Base-by-base conservation (phyloP, 2,329 filamentous ascomycete species). In the Talaromyces sp. region DNA sequence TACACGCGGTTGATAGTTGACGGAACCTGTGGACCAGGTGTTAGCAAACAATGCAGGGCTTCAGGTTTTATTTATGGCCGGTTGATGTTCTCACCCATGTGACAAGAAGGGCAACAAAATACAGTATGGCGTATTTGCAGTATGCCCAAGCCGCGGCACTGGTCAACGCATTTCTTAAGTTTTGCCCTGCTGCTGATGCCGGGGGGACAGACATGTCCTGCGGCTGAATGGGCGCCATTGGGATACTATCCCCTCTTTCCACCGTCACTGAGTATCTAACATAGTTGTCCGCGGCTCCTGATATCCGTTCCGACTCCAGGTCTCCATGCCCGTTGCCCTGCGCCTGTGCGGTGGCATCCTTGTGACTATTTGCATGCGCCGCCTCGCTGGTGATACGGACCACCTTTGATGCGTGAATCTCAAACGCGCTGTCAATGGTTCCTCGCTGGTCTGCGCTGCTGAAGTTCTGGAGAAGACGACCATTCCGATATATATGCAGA, bases 1-100 rank as follows among this genome's bases (percentile, higher is more conserved):
- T 89, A 92, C 17, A 93, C 83, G 10, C 91, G 83, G 72, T 96
- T 95, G 63, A 88, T 83, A 25, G 87, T 90, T 1, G 89, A 92
- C 1, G 85, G 91, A 61, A 93, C 73, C 73, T 76, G 52, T 47
- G 58, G n/a, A 9, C 22, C n/a, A 27, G 30, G 1, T n/a, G 13
- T 51, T 44, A 25, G 17, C 15, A 57, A 15, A 30, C 13, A 36
- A 36, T 36, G 11, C 33, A 13, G 11, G 19, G 13, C 44, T 36
- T 39, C 8, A 8, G 44, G 15, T 25, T n/a, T n/a, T 39, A 5
- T 6, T 8, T n/a, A 39, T n/a, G 6, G 15, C 33, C 15, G 33
- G 7, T 36, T 5, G 36, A 39, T 39, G 17, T 15, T 39, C 68
- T 60, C 55, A 77, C 71, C 72, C 79, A 77, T 62, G 78, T 76